Conservation (phyloP, 768 basidiomycete genomes). For the Rhodotorula sphaerocarpa region DNA sequence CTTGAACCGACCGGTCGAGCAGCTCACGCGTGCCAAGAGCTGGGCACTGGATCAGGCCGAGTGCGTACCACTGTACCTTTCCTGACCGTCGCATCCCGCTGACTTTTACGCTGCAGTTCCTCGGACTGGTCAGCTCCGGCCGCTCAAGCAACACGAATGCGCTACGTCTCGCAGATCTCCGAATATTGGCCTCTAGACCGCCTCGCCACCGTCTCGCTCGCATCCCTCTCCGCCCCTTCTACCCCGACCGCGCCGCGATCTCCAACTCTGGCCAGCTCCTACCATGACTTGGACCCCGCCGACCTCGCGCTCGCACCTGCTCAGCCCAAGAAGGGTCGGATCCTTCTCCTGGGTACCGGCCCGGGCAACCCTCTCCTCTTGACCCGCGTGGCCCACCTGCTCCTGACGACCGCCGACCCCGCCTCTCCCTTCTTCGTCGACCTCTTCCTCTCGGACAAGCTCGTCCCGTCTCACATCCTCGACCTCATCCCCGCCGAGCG, state of each 20-base stretch:
- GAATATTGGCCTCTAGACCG: slow-evolving; percentile 86
- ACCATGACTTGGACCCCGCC: slow-evolving; percentile 21
- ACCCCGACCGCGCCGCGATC: slow-evolving; percentile 75
- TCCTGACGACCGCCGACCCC: slow-evolving; percentile 56
- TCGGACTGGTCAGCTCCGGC: slow-evolving; percentile 14
- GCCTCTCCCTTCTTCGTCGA: slow-evolving; percentile 33
- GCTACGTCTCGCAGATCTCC: slow-evolving; percentile 87
- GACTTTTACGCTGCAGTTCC: not conserved
- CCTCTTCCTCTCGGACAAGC: slow-evolving; percentile 88
- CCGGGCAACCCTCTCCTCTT: slow-evolving; percentile 90
- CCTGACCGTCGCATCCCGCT: not conserved
- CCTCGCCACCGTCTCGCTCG: slow-evolving; percentile 57
- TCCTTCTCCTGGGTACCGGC: slow-evolving; percentile 85
- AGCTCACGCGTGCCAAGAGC: slow-evolving; percentile 39
- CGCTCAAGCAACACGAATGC: slow-evolving; percentile 55
- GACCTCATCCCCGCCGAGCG: slow-evolving; percentile 58
- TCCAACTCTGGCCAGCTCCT: slow-evolving; percentile 63
- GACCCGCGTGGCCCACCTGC: slow-evolving; percentile 72
- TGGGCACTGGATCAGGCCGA: slow-evolving; percentile 19
- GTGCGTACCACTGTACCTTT: not conserved
- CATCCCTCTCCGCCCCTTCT: slow-evolving; percentile 54
- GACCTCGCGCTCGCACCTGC: not conserved
- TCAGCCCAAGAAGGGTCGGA: slow-evolving; percentile 51
- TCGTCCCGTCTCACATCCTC: slow-evolving; percentile 82
- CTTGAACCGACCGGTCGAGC: slow-evolving; percentile 46